Conservation (phyloP, 352 stramenopile genomes). For the Globisporangium radiosum region DNA sequence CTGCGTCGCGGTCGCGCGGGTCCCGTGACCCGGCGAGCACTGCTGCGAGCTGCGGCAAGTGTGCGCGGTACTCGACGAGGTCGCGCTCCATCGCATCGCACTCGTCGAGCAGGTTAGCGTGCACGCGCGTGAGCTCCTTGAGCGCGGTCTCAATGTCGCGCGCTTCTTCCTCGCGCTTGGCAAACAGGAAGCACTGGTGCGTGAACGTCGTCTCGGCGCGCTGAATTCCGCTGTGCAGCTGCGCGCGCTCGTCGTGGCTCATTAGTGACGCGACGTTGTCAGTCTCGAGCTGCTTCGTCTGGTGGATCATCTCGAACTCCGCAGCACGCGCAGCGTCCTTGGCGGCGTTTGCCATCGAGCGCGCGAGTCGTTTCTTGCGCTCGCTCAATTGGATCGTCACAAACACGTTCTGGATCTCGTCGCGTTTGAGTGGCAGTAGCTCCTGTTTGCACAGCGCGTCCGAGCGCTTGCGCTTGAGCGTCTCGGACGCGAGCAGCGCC, state of each 20-base stretch:
- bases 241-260: slow-evolving; percentile 28
- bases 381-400: slow-evolving; percentile 64
- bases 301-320: slow-evolving; percentile 44
- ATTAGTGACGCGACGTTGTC: slow-evolving; percentile 36
- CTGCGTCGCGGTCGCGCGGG: slow-evolving; percentile 26
- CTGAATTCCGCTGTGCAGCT: slow-evolving; percentile 34
- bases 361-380: slow-evolving; percentile 51
- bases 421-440: slow-evolving; percentile 41
- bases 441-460: slow-evolving; percentile 66
- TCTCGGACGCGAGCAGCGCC: slow-evolving; percentile 39
- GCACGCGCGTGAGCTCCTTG: slow-evolving; percentile 57
- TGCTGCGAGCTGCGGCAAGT: slow-evolving; percentile 47
- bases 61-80: slow-evolving; percentile 40
- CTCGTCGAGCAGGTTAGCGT: slow-evolving; percentile 55
- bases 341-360: slow-evolving; percentile 36
- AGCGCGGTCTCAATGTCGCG: slow-evolving; percentile 58
- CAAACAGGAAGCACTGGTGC: slow-evolving; percentile 56
- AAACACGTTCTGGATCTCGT: slow-evolving; percentile 64
- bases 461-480: slow-evolving; percentile 35
- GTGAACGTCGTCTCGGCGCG: slow-evolving; percentile 42
- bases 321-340: slow-evolving; percentile 37
- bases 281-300: slow-evolving; percentile 36
- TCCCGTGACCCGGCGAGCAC: slow-evolving; percentile 23
- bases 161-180: slow-evolving; percentile 66
- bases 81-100: slow-evolving; percentile 52